Conservation (phyloP, 2,329 filamentous ascomycete species). For the Talaromyces pinophilus region DNA sequence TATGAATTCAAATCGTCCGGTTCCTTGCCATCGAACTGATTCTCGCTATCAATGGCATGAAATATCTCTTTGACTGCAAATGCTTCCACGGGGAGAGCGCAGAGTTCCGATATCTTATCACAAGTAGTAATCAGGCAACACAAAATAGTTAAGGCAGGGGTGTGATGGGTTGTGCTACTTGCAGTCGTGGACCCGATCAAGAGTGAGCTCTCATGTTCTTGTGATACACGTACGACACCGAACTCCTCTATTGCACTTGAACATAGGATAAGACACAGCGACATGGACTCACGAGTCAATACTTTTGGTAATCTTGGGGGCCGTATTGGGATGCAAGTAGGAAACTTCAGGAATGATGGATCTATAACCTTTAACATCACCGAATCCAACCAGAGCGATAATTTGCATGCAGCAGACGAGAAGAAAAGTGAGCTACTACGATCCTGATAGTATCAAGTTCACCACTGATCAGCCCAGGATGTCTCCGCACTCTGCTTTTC, state of each 20-base stretch:
- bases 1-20: constrained; percentile 12
- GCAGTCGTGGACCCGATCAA: constrained; percentile 14
- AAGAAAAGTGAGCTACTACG: not conserved
- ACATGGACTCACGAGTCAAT: not conserved
- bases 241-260: constrained; percentile 1
- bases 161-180: not conserved
- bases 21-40: not conserved
- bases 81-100: not conserved
- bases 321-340: not conserved
- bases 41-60: not conserved
- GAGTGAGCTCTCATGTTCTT: not conserved
- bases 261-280: not conserved
- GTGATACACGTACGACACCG: not conserved
- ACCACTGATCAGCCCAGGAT: not conserved
- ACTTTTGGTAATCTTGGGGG: not conserved
- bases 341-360: not conserved
- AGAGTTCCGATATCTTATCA: not conserved
- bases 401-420: not conserved
- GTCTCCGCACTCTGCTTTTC: not conserved
- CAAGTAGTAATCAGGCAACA: not conserved
- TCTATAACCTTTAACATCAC: not conserved
- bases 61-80: not conserved
- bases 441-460: not conserved
- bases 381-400: not conserved
- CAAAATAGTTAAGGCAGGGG: not conserved